Evolutionary conservation across 2,329 filamentous ascomycete genomes (phyloP), one percentile per base, ranked within the genome.

Genomic region (Fusarium pseudograminearum): DNA sequence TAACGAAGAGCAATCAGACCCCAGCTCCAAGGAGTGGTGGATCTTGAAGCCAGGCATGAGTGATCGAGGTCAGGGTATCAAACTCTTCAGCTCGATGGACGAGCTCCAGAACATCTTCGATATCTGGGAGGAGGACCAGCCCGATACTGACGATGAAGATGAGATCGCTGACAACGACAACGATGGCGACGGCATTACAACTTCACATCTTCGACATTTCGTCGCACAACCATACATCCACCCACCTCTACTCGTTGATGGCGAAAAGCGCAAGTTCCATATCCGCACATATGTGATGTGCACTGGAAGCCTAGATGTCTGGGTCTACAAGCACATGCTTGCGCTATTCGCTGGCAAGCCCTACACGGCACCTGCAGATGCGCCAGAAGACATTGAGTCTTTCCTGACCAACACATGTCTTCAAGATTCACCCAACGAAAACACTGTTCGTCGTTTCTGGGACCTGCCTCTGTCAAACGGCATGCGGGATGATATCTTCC

Each of bases 1-100:
- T 46, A 97, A 97, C 73, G 80, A 79, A 16, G 69, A 69, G 15
- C 65, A 60, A 3, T 51, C 57, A 5, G 71, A 74, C 3, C 71
- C 59, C 0, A 66, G 80, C 34, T 81, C 86, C 42, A 85, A 86
- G 62, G 89, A 97, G 77, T 99, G 95, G 95, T 99, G 96, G 96
- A 98, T 99, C 71, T 80, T 99, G 63, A 99, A 99, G 81, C 95
- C 96, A 1, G 92, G 95, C 11, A 98, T 99, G 96, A 97, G 93
- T 78, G 96, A 99, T 77, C 88, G 95, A 26, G 96, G 95, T 0
- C 94, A 98, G 78, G 96, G 96, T 2, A 98, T 99, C 61, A 84
- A 93, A 40, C 83, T 99, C 1, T 99, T 99, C 79, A 92, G 89
- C 73, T 93, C 89, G 4, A 92, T 96, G 83, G 89, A 91, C 58